Evolutionary conservation across 225 moss, liverwort and hornwort genomes (phyloP).

Genomic region (Pleurozium schreberi): DNA sequence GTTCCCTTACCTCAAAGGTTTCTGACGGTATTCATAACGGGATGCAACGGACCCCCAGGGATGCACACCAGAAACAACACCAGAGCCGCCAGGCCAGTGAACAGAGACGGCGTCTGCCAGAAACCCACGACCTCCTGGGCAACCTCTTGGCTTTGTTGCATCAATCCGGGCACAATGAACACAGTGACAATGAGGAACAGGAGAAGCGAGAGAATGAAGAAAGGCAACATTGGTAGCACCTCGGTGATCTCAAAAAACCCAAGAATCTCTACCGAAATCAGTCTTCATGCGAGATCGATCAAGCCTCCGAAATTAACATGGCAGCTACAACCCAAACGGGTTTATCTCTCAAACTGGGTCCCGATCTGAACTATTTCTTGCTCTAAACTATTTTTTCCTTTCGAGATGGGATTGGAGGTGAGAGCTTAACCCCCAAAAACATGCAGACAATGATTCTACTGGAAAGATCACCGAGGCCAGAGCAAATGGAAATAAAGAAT

Average conservation of each 20-base stretch:
- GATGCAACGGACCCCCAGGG: constrained; percentile 43
- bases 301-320: neutral
- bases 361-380: neutral
- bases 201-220: constrained; percentile 37
- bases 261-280: neutral
- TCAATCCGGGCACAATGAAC: constrained; percentile 27
- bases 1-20: constrained; percentile 13
- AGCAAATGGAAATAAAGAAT: too few relatives aligned
- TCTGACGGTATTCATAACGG: constrained; percentile 25
- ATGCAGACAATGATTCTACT: neutral
- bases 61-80: constrained; percentile 32
- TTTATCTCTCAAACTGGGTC: neutral
- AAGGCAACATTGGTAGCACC: neutral
- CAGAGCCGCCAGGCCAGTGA: constrained; percentile 23
- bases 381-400: neutral
- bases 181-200: constrained; percentile 34
- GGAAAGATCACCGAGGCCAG: neutral
- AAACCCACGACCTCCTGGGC: constrained; percentile 30
- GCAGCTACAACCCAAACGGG: neutral
- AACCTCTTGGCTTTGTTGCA: constrained; percentile 38
- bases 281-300: neutral
- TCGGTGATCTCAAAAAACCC: neutral
- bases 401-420: neutral
- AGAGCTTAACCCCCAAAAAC: neutral
- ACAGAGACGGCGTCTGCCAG: constrained; percentile 38